Evolutionary conservation across 2,329 filamentous ascomycete species (phyloP), one percentile per base, ranked within the genome.

Genomic region (Trichoderma sp.): DNA sequence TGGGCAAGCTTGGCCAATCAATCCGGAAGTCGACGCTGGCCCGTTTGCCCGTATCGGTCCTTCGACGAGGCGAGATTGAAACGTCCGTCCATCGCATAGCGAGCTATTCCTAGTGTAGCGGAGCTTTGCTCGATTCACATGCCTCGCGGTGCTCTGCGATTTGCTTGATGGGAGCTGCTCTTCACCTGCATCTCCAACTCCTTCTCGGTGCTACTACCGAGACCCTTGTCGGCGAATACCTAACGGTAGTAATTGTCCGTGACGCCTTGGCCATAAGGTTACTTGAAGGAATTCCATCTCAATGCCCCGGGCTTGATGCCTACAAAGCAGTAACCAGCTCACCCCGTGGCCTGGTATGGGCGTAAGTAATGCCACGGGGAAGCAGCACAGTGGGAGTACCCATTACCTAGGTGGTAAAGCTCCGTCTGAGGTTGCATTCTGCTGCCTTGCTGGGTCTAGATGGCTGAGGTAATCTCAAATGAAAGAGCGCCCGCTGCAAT

Each of bases 61-160:
- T 65, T 65, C 37, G 62, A 57, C 27, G 62, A 65, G 62, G 62
- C 62, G 62, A 65, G 62, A 65, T 65, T 65, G 53, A 35, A 24
- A 53, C 49, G 43, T 53, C 31, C 49, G 43, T 53, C 31, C 24
- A 11, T 13, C 29, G 59, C 31, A 49, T 49, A 33, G 59, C 27
- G 16, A 31, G 59, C 43, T 52, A 62, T 62, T 29, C 60, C 31
- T 52, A 53, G 60, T n/a, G 19, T 16, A 33, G 27, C 55, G 8
- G 33, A 37, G 33, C 55, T 58, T 27, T 19, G 27, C 21, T 24
- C 11, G 13, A n/a, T 49, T 49, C 47, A 49, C n/a, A 49, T 49
- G 47, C 47, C 47, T 49, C 47, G 7, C 47, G 47, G 47, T 13
- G 21, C 47, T 49, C 47, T 21, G 47, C 13, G 47, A 49, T 49